phyloP scores from a whole-genome alignment of 257 asterid genomes.

The Thymus mandschuricus region DNA sequence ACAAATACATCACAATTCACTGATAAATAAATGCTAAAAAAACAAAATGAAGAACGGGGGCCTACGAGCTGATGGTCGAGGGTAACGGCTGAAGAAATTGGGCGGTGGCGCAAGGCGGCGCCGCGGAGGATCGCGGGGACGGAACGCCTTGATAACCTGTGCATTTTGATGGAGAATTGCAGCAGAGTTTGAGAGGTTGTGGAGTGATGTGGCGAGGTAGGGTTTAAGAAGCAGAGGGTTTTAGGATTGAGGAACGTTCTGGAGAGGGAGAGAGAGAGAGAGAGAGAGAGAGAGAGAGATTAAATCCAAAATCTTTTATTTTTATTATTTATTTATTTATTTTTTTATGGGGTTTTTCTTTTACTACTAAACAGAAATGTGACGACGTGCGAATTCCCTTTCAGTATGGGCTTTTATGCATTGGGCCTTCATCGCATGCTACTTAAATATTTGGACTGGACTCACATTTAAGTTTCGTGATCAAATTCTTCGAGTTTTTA shows the following conservation, averaged over 20 bases:
- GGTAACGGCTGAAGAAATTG: conserved; percentile 46
- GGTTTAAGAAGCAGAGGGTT: conserved; percentile 52
- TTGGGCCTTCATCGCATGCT: neutral
- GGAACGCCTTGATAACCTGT: conserved; percentile 67
- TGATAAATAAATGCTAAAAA: neutral
- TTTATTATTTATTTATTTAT: too few species aligned
- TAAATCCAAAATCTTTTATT: neutral
- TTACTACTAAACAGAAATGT: too few species aligned
- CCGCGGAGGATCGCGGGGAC: conserved; percentile 54
- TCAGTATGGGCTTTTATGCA: neutral
- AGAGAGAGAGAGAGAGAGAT: neutral
- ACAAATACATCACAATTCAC: neutral
- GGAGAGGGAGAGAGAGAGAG: conserved; percentile 19
- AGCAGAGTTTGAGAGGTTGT: neutral
- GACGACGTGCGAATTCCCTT: neutral
- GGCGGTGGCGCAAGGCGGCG: conserved; percentile 49
- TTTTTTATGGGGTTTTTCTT: too few species aligned
- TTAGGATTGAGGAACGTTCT: conserved; percentile 55
- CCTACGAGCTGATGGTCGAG: conserved; percentile 46
- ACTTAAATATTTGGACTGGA: too few species aligned
- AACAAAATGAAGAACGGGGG: neutral
- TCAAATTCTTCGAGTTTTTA: too few species aligned
- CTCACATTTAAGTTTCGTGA: too few species aligned
- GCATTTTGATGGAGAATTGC: conserved; percentile 45
- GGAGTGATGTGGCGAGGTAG: conserved; percentile 29